Evolutionary conservation across 2,329 filamentous ascomycete species (phyloP).

Genomic region (Penicillium sclerotigenum): DNA sequence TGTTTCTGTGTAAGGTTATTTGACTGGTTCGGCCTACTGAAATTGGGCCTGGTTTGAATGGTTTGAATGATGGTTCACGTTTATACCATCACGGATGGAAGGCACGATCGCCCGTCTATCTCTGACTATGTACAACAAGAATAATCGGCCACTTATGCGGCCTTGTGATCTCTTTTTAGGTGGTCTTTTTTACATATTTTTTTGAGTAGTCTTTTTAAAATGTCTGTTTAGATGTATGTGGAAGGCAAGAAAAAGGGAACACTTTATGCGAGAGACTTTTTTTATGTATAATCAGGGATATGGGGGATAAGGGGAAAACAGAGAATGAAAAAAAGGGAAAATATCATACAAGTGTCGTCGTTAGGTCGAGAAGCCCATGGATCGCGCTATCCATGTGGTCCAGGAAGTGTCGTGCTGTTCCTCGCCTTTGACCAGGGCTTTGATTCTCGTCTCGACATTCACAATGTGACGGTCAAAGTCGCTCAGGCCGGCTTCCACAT

Average conservation of each 20-base stretch:
- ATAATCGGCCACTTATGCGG: no score
- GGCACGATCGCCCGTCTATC: constrained; percentile 18
- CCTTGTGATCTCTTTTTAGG: no score
- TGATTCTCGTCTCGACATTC: constrained; percentile 64
- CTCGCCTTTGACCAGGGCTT: constrained; percentile 60
- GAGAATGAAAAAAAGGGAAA: constrained; percentile 19
- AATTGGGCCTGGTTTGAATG: constrained; percentile 1
- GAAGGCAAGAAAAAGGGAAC: no score
- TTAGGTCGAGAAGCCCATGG: constrained; percentile 24
- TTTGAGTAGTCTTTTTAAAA: no score
- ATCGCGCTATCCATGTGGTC: constrained; percentile 54
- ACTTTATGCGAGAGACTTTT: no score
- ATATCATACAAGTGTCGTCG: constrained; percentile 19
- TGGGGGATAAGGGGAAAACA: constrained; percentile 19
- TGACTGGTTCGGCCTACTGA: constrained; percentile 8
- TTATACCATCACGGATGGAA: constrained; percentile 23
- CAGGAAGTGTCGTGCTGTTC: constrained; percentile 61
- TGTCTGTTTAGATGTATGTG: no score
- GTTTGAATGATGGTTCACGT: constrained; percentile 17
- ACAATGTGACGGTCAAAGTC: constrained; percentile 77
- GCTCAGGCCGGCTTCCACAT: constrained; percentile 77
- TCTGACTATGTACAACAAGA: constrained; percentile 28
- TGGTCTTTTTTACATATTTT: no score
- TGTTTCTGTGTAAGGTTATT: constrained; percentile 8
- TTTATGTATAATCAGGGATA: no score